Base-by-base conservation (phyloP, 345 rosid genomes). In the Litchi chinensis region DNA sequence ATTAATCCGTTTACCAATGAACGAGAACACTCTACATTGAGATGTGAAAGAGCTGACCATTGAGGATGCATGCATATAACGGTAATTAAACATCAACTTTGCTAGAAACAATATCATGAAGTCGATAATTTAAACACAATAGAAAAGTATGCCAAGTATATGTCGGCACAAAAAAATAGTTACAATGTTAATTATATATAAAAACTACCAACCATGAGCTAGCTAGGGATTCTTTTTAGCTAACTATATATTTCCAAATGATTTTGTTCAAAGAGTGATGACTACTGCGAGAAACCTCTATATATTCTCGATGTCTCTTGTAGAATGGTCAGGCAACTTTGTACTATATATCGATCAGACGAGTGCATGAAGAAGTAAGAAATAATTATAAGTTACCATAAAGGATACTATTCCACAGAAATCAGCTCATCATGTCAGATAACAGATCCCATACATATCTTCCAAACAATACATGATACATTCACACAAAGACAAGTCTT, bases 401-500 rank as follows among this genome's bases (percentile, higher is more conserved):
- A 40, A 39, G 43, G 56, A 71, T 65, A 54, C 0, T 50, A 41
- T 3, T 50, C 32, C 40, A 69, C 40, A 70, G 60, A 68, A 77
- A 68, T 39, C 65, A 68, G 65, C 57, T 73, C 64, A 71, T 40
- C 48, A 19, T 57, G 76, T 54, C 79, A 78, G 40, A 70, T 71
- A 75, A 78, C 73, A 82, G 66, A 79, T 68, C 73, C 74, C 74
- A 70, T 60, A 68, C 21, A 76, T 67, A 39, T 41, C 68, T 46
- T 50, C 63, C 37, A 56, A 71, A 76, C 75, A 68, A 77, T 60
- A 56, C 74, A 48, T 57, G 8, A 1, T 7, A 73, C 54, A 80
- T 75, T 52, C 82, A 75, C 70, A 59, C 65, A 57, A 22, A 67
- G 48, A 26, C 70, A 70, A 71, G 46, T 44, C 9, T 70, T 57